Conservation (phyloP, 2,329 filamentous ascomycete species). For the Diatrype stigma region DNA sequence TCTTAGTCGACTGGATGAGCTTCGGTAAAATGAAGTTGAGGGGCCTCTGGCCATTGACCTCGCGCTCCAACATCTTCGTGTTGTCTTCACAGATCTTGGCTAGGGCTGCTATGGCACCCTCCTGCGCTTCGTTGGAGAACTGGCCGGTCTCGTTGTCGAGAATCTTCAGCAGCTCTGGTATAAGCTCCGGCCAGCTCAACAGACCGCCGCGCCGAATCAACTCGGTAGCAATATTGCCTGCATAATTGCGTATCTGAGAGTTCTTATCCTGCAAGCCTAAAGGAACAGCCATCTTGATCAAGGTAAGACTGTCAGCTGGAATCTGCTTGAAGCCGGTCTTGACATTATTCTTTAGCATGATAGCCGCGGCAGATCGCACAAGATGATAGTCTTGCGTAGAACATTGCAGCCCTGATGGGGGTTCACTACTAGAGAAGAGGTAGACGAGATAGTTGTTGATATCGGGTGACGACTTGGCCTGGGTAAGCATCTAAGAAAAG, state of each 20-base stretch:
- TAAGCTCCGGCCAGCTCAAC: constrained; percentile 83
- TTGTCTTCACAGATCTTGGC: constrained; percentile 98
- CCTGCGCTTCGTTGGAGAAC: constrained; percentile 68
- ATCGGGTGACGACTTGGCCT: constrained; percentile 84
- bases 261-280: constrained; percentile 77
- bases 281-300: constrained; percentile 77
- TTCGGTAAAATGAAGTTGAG: constrained; percentile 86
- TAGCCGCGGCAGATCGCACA: constrained; percentile 80
- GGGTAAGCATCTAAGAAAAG: constrained; percentile 72
- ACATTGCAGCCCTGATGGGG: constrained; percentile 57
- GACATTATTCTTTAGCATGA: constrained; percentile 96
- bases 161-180: constrained; percentile 76
- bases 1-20: constrained; percentile 80
- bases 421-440: constrained; percentile 70
- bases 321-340: constrained; percentile 71
- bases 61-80: constrained; percentile 76
- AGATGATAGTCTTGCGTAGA: constrained; percentile 62
- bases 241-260: constrained; percentile 78
- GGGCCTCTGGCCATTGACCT: constrained; percentile 84
- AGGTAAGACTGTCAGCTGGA: constrained; percentile 64
- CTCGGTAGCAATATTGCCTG: constrained; percentile 92
- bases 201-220: constrained; percentile 80
- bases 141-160: constrained; percentile 69
- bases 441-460: constrained; percentile 97
- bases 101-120: constrained; percentile 90